Base-by-base conservation (phyloP, 495 filamentous ascomycete species). In the Letharia lupina region DNA sequence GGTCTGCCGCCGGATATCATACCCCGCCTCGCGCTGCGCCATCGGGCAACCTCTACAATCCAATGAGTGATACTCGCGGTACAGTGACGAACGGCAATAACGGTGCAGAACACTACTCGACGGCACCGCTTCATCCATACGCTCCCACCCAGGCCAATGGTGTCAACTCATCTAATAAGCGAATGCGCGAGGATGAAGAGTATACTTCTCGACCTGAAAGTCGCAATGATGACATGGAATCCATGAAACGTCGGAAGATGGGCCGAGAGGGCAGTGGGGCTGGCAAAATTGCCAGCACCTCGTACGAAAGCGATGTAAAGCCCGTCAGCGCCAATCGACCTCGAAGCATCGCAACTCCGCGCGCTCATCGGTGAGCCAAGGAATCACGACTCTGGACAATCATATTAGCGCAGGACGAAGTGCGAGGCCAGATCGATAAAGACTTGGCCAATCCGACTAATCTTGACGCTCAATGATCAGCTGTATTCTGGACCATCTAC, bases 221-320 rank as follows among this genome's bases (percentile, higher is more conserved):
- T 75, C 80, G 84, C 45, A 79, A 80, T 60, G 72, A 74, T n/a
- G 85, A 87, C 15, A 75, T 80, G 33, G 81, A 87, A 48, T 85
- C 89, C 23, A 71, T 87, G 69, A 98, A 98, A 77, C 87, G 94
- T 33, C 89, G 90, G 45, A 94, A 92, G 80, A 92, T 89, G 2
- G 79, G 91, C 65, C 82, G 87, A 48, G 85, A 89, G 65, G 80
- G 85, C 16, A 75, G 76, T 23, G 75, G 81, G 1, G 77, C 80
- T 37, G 77, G 77, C 28, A 77, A 81, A 15, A 74, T 83, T 12
- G 78, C 79, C 9, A 77, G 64, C 52, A 77, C 50, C 73, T 75
- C 71, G 15, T 73, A 70, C 42, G 73, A 75, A 44, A 61, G 65
- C 28, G 73, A 75, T n/a, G 65, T 50, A 44, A 65, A 67, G 61